Base-by-base conservation (phyloP, 1,139 yeast species). In the Nakaseomyces uthaithaninus region DNA sequence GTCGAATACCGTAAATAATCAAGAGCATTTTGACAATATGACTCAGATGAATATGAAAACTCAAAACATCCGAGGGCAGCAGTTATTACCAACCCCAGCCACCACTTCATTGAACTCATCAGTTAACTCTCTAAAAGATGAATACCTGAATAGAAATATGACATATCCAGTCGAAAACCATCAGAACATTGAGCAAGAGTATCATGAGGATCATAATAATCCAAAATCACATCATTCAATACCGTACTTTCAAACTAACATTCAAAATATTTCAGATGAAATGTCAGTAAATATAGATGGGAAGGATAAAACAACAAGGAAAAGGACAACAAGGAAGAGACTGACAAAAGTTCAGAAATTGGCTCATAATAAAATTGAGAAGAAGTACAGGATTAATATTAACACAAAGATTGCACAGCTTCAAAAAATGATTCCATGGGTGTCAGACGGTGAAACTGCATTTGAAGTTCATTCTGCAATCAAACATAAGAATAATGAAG, bases 281-380 rank as follows among this genome's bases (percentile, higher is more conserved):
- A 28, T 17, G 16, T 6, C 22, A 10, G 12, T 9, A 17, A 17
- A 16, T 17, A 14, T 15, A n/a, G n/a, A n/a, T n/a, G n/a, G n/a
- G n/a, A 28, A 28, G 14, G 22, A 17, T 5, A 28, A 17, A 31
- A n/a, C 17, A 5, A 31, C 12, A 11, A 64, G 63, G 59, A 72
- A 65, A 55, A 66, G 76, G 52, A 69, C 74, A 1, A 71, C 76
- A 39, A 64, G 81, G 52, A 75, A 75, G 60, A 70, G 77, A 58
- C 60, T 76, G 42, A 75, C 81, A 2, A 67, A 70, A 4, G 69
- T 72, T 45, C 86, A 80, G 60, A 77, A 79, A 49, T 76, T 75
- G 52, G 85, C 85, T 0, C 87, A 80, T 54, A 78, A 78, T 58
- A 74, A 75, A 55, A 78, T 79, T 47, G 86, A 75, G 55, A 77